Base-by-base conservation (phyloP, 148 eudicot genomes). In the Pharnaceum exiguum region DNA sequence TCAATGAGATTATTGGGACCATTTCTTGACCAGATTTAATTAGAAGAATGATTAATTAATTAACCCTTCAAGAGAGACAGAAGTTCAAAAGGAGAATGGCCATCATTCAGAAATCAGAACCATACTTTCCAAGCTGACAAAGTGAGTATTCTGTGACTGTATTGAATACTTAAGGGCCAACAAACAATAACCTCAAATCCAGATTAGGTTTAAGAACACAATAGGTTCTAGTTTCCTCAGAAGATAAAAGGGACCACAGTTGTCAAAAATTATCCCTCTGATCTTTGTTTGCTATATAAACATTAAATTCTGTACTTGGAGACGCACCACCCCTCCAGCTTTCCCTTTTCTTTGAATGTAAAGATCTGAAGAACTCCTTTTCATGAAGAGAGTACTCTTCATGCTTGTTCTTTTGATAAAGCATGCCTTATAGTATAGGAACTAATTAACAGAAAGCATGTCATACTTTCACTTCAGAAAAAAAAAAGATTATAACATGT, bases 231-330 rank as follows among this genome's bases (percentile, higher is more conserved):
- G 25, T 52, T 52, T 53, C 49, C 29, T 51, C 48, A 51, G n/a
- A n/a, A n/a, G n/a, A n/a, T n/a, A n/a, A 61, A 51, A 19, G 58
- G n/a, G 29, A 29, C 39, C 49, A 51, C 32, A 2, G 4, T 26
- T 49, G 16, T 15, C 27, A 32, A 10, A 13, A 53, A 12, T 10
- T 7, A 35, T 33, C 11, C 51, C 17, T 33, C 36, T 60, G 27
- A 36, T 47, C 25, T 60, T 60, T n/a, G 7, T 31, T 47, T 46
- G 15, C 21, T 29, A 45, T 62, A 38, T 49, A 27, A 49, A 17
- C 27, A 49, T 37, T 49, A 19, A 3, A 51, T 12, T 28, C 21
- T 62, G 58, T 35, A 62, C 57, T 62, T 62, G 50, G 4, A 17
- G 22, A 36, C n/a, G 16, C 32, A 31, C 22, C n/a, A 22, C 19